These are phyloP conservation scores for Cucumis cinereus DNA, from an alignment of 306 rosid genomes.

Conservation along the genomic window DNA sequence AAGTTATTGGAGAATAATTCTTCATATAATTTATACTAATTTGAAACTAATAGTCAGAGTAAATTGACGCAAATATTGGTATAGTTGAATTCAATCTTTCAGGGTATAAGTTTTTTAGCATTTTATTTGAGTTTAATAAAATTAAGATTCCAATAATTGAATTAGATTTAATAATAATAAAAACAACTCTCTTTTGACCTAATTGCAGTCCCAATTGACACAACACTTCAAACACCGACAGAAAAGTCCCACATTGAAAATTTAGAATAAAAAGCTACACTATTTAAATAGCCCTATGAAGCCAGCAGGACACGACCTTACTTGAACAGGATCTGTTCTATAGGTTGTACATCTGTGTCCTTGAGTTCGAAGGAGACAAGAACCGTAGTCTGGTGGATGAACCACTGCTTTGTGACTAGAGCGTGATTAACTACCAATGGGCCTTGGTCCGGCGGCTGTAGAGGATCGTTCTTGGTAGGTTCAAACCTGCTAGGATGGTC, in stretches of 20 bases:
- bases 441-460: not conserved
- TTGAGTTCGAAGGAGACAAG: slow-evolving; percentile 12
- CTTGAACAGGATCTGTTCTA: not conserved
- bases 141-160: no score
- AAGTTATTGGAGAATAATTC: no score
- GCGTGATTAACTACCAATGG: not conserved
- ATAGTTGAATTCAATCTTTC: no score
- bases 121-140: no score
- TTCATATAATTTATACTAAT: no score
- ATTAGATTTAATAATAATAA: no score
- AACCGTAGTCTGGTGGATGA: slow-evolving; percentile 20
- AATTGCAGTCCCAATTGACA: no score
- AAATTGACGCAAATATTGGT: no score
- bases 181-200: no score
- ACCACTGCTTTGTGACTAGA: not conserved
- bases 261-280: accelerated
- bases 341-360: not conserved
- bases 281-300: not conserved
- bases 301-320: accelerated
- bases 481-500: not conserved
- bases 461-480: slow-evolving; percentile 5
- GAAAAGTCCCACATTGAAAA: not conserved
- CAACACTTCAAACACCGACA: not conserved
- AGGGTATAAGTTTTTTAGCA: no score
- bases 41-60: no score